Evolutionary conservation across 1,139 yeast genomes (phyloP), one percentile per base, ranked within the genome.

Genomic region (Blastobotrys capitulatus): DNA sequence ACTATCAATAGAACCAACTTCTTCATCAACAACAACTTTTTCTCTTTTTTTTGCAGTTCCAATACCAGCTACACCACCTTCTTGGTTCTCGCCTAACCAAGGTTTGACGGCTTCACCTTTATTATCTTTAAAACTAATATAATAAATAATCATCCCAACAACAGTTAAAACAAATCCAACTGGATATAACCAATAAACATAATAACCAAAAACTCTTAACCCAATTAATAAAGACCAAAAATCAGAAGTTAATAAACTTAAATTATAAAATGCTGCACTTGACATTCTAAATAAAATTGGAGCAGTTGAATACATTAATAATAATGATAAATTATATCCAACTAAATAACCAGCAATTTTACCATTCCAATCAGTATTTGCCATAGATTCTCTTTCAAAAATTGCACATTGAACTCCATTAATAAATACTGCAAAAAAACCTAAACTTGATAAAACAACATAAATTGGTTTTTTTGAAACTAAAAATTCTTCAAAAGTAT

Each of bases 151-250:
- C 60, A 72, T 68, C 18, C 76, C 77, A 10, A 67, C 44, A 18
- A 72, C 64, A 6, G 73, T 69, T 49, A 68, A 64, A 20, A 71
- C 74, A 50, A 72, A 72, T 1, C 76, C 76, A 29, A 72, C 69
- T 6, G 76, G 76, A 55, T 72, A 72, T 25, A 72, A 63, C 76
- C 76, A 72, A 61, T 55, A 72, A 1, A 72, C 74, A 35, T 61
- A 60, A 60, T 73, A 72, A 18, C 73, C 72, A 58, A 72, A 72
- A 12, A 72, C 73, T 49, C 65, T 59, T 46, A 70, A 61, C 15
- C 76, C 76, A 38, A 73, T 67, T 19, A 72, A 53, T 53, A 72
- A 54, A 8, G 74, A 68, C 76, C 77, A 72, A 60, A 72, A 72
- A 55, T 72, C 76, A 29, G 71, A 64, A 12, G 76, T 73, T 42